Evolutionary conservation across 2,329 filamentous ascomycete species (phyloP).

Genomic region (Penicillium sumatraense): DNA sequence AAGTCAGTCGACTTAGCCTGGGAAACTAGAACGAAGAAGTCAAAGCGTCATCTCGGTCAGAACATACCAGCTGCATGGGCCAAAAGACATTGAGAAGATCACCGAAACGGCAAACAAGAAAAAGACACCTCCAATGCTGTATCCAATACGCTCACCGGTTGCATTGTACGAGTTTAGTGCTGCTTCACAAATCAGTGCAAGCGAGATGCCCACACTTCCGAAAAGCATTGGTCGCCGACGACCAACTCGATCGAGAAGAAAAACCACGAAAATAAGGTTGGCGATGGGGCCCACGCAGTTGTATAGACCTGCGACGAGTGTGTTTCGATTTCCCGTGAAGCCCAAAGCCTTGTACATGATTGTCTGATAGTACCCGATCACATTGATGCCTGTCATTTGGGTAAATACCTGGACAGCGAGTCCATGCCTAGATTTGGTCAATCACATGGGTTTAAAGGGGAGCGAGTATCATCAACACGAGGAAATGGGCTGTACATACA

Average conservation of each 20-base stretch:
- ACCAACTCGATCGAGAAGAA: slow-evolving; percentile 60
- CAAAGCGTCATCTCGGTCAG: background rate
- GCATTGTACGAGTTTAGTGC: slow-evolving; percentile 59
- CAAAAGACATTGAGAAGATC: slow-evolving; percentile 64
- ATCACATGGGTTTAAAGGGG: background rate
- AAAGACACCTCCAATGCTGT: slow-evolving; percentile 66
- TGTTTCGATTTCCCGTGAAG: slow-evolving; percentile 57
- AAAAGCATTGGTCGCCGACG: slow-evolving; percentile 59
- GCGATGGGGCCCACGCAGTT: slow-evolving; percentile 58
- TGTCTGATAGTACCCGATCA: slow-evolving; percentile 49
- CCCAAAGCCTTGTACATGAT: slow-evolving; percentile 53
- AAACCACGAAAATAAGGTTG: slow-evolving; percentile 57
- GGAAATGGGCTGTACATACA: slow-evolving; percentile 34
- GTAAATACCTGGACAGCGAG: slow-evolving; percentile 68
- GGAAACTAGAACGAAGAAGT: background rate
- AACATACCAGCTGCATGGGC: slow-evolving; percentile 47
- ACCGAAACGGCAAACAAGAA: slow-evolving; percentile 68
- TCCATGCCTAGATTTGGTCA: slow-evolving; percentile 57
- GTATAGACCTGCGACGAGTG: slow-evolving; percentile 65
- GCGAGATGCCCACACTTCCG: slow-evolving; percentile 58
- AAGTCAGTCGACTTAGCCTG: background rate
- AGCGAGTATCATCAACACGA: background rate
- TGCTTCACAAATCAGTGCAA: slow-evolving; percentile 65
- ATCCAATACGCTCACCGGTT: slow-evolving; percentile 45
- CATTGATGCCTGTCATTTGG: slow-evolving; percentile 55